phyloP scores from a whole-genome alignment of 2,329 filamentous ascomycete species.

The Colletotrichum kahawae region DNA sequence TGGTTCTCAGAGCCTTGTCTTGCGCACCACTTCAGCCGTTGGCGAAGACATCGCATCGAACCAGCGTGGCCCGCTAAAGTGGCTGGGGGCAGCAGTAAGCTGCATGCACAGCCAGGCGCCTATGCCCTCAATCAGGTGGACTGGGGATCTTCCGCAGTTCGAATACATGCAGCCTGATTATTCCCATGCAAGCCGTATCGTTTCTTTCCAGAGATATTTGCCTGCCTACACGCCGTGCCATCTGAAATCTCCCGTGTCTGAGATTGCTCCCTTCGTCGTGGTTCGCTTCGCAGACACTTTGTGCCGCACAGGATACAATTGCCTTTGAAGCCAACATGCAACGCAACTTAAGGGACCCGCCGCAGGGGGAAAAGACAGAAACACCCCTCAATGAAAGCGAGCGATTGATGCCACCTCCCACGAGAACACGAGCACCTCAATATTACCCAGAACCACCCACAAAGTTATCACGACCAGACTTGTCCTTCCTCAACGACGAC shows the following conservation, averaged over 20 bases:
- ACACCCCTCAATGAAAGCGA: background rate
- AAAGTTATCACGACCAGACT: background rate
- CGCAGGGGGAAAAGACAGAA: background rate
- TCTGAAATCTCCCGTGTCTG: background rate
- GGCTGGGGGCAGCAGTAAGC: background rate
- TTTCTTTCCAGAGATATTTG: no score
- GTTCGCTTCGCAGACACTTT: background rate
- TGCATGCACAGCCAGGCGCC: background rate
- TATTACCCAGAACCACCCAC: background rate
- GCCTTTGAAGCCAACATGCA: background rate
- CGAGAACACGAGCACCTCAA: no score
- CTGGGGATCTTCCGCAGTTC: background rate
- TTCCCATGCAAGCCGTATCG: background rate
- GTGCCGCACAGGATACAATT: background rate
- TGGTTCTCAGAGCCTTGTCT: background rate
- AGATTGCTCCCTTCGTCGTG: rapidly evolving
- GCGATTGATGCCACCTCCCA: no score
- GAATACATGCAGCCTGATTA: background rate
- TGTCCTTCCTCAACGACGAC: background rate
- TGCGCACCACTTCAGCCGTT: rapidly evolving
- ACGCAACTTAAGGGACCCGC: rapidly evolving
- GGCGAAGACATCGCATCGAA: background rate
- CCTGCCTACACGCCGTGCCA: no score
- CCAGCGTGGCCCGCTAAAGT: background rate
- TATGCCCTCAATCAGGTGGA: background rate